These are phyloP conservation scores for Pythium rishiriense DNA, from an alignment of 352 stramenopile species.

Conservation along the genomic window DNA sequence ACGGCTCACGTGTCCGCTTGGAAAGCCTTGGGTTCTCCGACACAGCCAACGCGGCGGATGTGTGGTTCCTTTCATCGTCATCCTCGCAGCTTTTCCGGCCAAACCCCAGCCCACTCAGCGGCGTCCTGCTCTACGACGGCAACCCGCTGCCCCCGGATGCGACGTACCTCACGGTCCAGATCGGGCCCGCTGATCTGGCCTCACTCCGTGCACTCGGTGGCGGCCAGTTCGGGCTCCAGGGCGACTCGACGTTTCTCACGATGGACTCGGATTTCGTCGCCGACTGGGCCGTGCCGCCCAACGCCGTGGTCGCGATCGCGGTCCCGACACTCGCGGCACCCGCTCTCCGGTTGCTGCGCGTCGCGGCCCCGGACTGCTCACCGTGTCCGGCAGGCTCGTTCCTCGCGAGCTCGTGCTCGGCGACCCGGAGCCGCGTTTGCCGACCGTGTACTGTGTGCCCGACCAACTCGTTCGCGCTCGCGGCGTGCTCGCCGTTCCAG, in stretches of 20 bases:
- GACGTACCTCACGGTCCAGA: slow-evolving; percentile 61
- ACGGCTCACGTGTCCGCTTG: slow-evolving; percentile 38
- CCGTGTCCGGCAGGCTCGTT: slow-evolving; percentile 45
- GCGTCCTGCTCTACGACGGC: slow-evolving; percentile 39
- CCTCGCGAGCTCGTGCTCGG: slow-evolving; percentile 57
- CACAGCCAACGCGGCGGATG: slow-evolving; percentile 29
- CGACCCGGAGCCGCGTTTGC: slow-evolving; percentile 58
- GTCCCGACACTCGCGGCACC: slow-evolving; percentile 6
- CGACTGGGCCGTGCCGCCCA: slow-evolving; percentile 48
- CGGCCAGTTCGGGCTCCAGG: slow-evolving; percentile 49
- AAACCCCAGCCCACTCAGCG: slow-evolving; percentile 46
- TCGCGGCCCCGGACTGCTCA: slow-evolving; percentile 52
- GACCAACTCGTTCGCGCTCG: slow-evolving; percentile 52
- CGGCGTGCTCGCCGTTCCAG: slow-evolving; percentile 44
- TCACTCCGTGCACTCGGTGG: slow-evolving; percentile 39
- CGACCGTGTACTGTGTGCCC: slow-evolving; percentile 57
- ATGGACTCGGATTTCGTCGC: slow-evolving; percentile 37
- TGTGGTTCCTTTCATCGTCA: slow-evolving; percentile 39
- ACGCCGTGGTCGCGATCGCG: slow-evolving; percentile 33
- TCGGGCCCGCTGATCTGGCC: slow-evolving; percentile 43
- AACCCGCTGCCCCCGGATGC: slow-evolving; percentile 57
- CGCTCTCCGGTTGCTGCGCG: slow-evolving; percentile 31
- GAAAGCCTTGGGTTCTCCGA: slow-evolving; percentile 48
- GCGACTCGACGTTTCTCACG: slow-evolving; percentile 51
- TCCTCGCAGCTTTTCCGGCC: slow-evolving; percentile 49